Percentiles rank a stretch among this genome's conserved stretches.
Evolutionary conservation across 768 basidiomycete genomes (phyloP).

Genomic region (Trametes maxima): DNA sequence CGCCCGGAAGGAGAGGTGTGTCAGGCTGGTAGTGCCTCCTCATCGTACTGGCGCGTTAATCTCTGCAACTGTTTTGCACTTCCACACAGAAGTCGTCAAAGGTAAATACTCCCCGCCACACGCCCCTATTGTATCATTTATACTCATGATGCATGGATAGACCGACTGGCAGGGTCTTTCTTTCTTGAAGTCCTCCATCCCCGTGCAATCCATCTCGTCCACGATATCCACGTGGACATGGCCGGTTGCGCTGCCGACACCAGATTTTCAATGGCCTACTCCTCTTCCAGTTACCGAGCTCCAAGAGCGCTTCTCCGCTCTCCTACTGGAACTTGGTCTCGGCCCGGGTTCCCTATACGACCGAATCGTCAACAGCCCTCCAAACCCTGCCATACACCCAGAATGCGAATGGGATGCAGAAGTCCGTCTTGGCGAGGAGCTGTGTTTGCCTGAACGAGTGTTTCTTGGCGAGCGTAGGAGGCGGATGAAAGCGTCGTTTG

Average conservation of each 20-base stretch:
- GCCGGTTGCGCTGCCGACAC: conserved; percentile 18
- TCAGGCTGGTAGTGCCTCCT: background rate
- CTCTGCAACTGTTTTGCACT: no score
- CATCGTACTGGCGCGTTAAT: no score
- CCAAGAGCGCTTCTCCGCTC: conserved; percentile 26
- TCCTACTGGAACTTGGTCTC: conserved; percentile 27
- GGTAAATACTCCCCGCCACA: background rate
- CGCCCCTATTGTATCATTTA: background rate
- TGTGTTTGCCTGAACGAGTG: conserved; percentile 29
- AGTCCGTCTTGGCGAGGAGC: conserved; percentile 30
- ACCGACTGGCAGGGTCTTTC: conserved; percentile 26
- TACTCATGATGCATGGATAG: background rate
- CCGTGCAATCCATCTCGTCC: conserved; percentile 21
- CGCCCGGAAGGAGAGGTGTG: background rate
- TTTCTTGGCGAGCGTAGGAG: conserved; percentile 27
- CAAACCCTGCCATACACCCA: conserved; percentile 25
- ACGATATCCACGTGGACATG: conserved; percentile 27
- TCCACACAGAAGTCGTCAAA: background rate
- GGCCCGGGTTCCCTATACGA: conserved; percentile 32
- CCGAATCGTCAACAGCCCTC: conserved; percentile 26
- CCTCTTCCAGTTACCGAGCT: conserved; percentile 22
- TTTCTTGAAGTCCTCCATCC: conserved; percentile 19
- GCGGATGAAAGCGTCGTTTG: conserved; percentile 24
- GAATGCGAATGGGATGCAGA: conserved; percentile 33
- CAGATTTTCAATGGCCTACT: conserved; percentile 25